Evolutionary conservation across 805 yeast genomes (phyloP).

Genomic region (Ogataea trehalophila): DNA sequence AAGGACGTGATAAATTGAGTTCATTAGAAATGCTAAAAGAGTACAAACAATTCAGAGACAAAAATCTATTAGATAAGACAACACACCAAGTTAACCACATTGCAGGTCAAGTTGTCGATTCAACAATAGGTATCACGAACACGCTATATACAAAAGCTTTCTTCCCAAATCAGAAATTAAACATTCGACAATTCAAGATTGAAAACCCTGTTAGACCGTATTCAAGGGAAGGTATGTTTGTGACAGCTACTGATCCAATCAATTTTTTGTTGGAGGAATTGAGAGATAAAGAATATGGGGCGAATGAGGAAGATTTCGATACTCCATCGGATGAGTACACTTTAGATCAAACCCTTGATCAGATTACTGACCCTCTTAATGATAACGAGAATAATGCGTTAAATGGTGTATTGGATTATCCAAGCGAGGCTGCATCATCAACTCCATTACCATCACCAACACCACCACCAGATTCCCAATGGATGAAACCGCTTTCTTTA

Average conservation of each 20-base stretch:
- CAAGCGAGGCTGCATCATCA: neutral
- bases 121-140: conserved; percentile 27
- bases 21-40: conserved; percentile 34
- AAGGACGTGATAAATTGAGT: conserved; percentile 36
- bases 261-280: conserved; percentile 14
- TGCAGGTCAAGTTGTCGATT: conserved; percentile 25
- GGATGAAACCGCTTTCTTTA: conserved; percentile 22
- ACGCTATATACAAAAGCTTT: conserved; percentile 29
- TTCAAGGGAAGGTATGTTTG: conserved; percentile 30
- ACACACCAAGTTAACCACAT: conserved; percentile 18
- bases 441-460: neutral
- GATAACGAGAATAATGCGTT: too few relatives aligned
- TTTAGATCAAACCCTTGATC: neutral
- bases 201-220: conserved; percentile 34
- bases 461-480: conserved; percentile 6
- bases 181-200: conserved; percentile 20
- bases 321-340: neutral
- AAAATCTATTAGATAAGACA: conserved; percentile 32
- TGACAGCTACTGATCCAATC: conserved; percentile 27
- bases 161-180: conserved; percentile 28
- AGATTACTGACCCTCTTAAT: too few relatives aligned
- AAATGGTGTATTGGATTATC: too few relatives aligned
- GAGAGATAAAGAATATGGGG: neutral
- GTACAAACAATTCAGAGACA: conserved; percentile 33
- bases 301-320: neutral